These are phyloP conservation scores for Pyrenophora tritici-repentis DNA, from an alignment of 2,329 filamentous ascomycete species.

Conservation along the genomic window DNA sequence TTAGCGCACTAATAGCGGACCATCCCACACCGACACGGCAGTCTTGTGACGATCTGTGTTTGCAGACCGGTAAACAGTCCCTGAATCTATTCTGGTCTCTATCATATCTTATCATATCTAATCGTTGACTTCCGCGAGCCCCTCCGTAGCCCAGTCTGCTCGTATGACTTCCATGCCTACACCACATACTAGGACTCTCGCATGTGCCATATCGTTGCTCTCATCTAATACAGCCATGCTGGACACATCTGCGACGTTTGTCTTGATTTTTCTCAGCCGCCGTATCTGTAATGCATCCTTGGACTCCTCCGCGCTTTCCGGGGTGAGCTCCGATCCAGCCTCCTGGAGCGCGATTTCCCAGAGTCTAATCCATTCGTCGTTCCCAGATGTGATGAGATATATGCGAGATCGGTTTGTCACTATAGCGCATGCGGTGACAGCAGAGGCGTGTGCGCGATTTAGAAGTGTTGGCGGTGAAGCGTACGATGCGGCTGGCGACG, in stretches of 20 bases:
- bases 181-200: conserved; percentile 38
- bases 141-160: conserved; percentile 11
- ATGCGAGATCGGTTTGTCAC: conserved; percentile 24
- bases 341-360: conserved; percentile 47
- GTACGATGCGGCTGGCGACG: conserved; percentile 25
- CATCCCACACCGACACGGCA: not conserved
- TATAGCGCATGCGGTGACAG: conserved; percentile 64
- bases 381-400: conserved; percentile 47
- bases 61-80: too few relatives aligned
- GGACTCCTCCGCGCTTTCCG: too few relatives aligned
- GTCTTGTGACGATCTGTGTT: not conserved
- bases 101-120: not conserved
- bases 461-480: conserved; percentile 49
- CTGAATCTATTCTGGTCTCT: not conserved
- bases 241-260: conserved; percentile 61
- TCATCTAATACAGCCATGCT: conserved; percentile 52
- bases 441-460: conserved; percentile 70
- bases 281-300: conserved; percentile 36
- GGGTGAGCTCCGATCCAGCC: not conserved
- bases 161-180: conserved; percentile 44
- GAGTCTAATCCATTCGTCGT: conserved; percentile 56
- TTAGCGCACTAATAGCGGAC: not conserved
- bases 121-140: not conserved
- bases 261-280: conserved; percentile 44
- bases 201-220: not conserved